Evolutionary conservation across 2,329 filamentous ascomycete genomes (phyloP).

Genomic region (Fusarium sp.): DNA sequence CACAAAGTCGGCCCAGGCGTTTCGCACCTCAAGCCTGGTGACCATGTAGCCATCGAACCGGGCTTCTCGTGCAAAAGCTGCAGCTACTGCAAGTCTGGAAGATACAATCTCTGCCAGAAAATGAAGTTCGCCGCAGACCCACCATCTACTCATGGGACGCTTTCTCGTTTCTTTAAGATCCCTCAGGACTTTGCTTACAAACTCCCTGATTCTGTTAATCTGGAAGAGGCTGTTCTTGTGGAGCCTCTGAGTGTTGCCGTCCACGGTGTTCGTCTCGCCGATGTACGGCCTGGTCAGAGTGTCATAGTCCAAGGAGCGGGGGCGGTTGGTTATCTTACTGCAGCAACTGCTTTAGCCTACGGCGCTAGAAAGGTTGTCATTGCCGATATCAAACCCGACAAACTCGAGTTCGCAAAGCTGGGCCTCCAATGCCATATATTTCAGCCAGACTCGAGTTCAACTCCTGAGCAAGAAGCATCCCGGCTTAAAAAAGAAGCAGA

Average conservation of each 20-base stretch:
- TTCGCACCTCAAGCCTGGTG: slow-evolving; percentile 74
- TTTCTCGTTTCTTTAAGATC: slow-evolving; percentile 85
- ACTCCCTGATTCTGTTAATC: slow-evolving; percentile 78
- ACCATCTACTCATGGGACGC: slow-evolving; percentile 83
- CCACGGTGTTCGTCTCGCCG: slow-evolving; percentile 82
- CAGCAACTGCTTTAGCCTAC: slow-evolving; percentile 84
- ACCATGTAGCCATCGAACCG: slow-evolving; percentile 92
- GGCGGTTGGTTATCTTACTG: slow-evolving; percentile 87
- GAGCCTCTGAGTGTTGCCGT: slow-evolving; percentile 90
- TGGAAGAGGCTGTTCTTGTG: slow-evolving; percentile 89
- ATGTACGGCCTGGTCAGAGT: slow-evolving; percentile 77
- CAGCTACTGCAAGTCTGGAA: slow-evolving; percentile 79
- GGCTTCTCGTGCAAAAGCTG: slow-evolving; percentile 88
- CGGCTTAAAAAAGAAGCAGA: slow-evolving; percentile 10
- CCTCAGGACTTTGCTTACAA: slow-evolving; percentile 94
- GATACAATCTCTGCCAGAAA: slow-evolving; percentile 88
- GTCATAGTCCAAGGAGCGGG: slow-evolving; percentile 91
- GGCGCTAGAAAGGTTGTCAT: slow-evolving; percentile 73
- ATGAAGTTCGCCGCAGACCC: slow-evolving; percentile 95
- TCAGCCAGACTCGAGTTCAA: not conserved
- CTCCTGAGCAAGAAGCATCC: slow-evolving; percentile 29
- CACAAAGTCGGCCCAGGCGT: slow-evolving; percentile 76
- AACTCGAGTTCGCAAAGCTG: slow-evolving; percentile 36
- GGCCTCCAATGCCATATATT: slow-evolving; percentile 25
- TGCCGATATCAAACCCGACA: slow-evolving; percentile 36